Percentiles rank a stretch among this genome's conserved stretches.
These are phyloP conservation scores for Pseudofabraea citricarpa DNA, from an alignment of 2,329 filamentous ascomycete genomes.

Conservation along the genomic window DNA sequence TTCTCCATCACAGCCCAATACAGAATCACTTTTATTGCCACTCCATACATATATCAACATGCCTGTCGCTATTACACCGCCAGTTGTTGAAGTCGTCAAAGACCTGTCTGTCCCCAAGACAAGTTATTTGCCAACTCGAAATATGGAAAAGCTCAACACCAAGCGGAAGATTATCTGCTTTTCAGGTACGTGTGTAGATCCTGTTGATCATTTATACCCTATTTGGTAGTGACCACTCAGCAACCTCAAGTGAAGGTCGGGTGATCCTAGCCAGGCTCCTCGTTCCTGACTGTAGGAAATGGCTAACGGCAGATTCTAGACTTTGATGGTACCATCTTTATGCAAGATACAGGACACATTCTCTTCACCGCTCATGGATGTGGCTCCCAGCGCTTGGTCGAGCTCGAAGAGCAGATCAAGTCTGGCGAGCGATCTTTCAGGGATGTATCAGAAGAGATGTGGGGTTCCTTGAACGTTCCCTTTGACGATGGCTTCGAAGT, in stretches of 20 bases:
- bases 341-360: constrained; percentile 66
- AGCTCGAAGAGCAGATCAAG: constrained; percentile 60
- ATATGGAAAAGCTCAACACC: constrained; percentile 29
- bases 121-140: constrained; percentile 19
- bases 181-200: constrained; percentile 37
- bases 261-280: too few species aligned
- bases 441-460: constrained; percentile 69
- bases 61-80: constrained; percentile 33
- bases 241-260: too few species aligned
- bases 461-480: constrained; percentile 60
- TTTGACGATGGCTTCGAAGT: constrained; percentile 64
- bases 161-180: constrained; percentile 55
- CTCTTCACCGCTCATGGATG: constrained; percentile 64
- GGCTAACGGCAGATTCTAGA: constrained; percentile 36
- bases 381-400: constrained; percentile 47
- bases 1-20: neutral
- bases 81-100: constrained; percentile 26
- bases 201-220: too few species aligned
- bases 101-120: constrained; percentile 20
- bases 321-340: constrained; percentile 69
- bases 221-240: too few species aligned
- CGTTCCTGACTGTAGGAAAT: constrained; percentile 1
- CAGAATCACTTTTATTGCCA: neutral
- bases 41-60: constrained; percentile 26
- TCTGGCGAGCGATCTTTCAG: constrained; percentile 61